Evolutionary conservation across 1,139 yeast genomes (phyloP), one percentile per base, ranked within the genome.

Genomic region (Magnusiomyces fungicola): DNA sequence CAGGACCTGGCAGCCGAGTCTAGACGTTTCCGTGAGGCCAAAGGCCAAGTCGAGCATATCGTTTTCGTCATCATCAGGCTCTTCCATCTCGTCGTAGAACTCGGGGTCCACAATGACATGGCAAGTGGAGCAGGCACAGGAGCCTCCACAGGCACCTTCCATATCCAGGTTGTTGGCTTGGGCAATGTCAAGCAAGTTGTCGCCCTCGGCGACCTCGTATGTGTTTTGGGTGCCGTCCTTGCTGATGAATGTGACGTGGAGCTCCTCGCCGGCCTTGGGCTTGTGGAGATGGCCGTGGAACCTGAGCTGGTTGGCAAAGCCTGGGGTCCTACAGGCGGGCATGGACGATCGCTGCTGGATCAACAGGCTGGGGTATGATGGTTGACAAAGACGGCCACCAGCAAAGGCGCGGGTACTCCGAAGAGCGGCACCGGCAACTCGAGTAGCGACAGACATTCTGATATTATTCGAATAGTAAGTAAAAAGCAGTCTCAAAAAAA

Each of bases 121-220:
- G 66, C 98, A 92, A 0, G 98, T 92, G 2, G 97, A 89, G 65
- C 98, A 92, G 1, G 98, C 98, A 72, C 98, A 92, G 1, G 97
- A 88, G 1, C 98, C 98, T 34, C 98, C 98, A 69, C 98, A 92
- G 0, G 98, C 98, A 43, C 98, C 96, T 65, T 92, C 98, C 90
- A 92, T 89, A 60, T 92, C 98, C 54, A 92, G 69, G 60, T 89
- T 84, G 63, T 90, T 71, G 3, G 95, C 95, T 69, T 92, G 98
- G 5, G 97, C 98, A 51, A 92, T 89, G 65, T 92, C 98, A 64
- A 92, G 71, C 43, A 92, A 63, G 45, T 90, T 82, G 63, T 92
- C 98, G 9, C 97, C 98, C 57, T 84, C 96, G 1, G 94, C 84
- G 1, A 84, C 97, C 61, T 89, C 97, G 58, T 77, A 78, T 1